phyloP scores from a whole-genome alignment of 164 flowering plant genomes.

The Kalanchoe fedtschenkoi region DNA sequence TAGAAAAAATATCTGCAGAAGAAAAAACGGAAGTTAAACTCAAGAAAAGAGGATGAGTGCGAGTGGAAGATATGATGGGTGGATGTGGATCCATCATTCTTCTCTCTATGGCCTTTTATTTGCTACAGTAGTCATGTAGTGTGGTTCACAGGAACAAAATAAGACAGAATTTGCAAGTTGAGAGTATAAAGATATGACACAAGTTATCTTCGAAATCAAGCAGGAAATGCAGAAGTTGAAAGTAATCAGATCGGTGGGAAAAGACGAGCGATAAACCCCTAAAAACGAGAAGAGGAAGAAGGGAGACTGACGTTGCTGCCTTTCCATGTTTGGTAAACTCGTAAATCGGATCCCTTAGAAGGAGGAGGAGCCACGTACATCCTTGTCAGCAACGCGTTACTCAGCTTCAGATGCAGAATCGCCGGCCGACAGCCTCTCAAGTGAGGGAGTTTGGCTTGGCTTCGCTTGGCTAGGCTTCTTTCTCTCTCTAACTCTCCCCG shows the following conservation, averaged over 20 bases:
- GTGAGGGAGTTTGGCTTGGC: too few species aligned
- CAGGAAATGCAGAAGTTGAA: neutral
- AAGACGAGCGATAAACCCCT: neutral
- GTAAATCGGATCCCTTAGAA: conserved; percentile 29
- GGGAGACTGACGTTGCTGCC: conserved; percentile 77
- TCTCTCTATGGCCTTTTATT: too few species aligned
- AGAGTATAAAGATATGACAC: neutral
- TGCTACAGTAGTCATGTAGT: too few species aligned
- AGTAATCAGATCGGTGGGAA: neutral
- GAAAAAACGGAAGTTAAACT: neutral
- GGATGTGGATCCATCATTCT: neutral
- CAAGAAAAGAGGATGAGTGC: neutral
- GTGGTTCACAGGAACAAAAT: too few species aligned
- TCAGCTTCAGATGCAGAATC: too few species aligned
- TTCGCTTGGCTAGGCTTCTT: too few species aligned
- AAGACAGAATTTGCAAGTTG: too few species aligned
- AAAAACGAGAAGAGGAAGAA: neutral
- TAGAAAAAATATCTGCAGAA: conserved; percentile 70
- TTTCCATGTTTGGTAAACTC: conserved; percentile 78
- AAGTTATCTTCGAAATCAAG: neutral
- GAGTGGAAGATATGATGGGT: neutral
- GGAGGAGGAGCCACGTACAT: conserved; percentile 84
- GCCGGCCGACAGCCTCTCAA: too few species aligned
- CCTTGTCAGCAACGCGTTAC: too few species aligned
- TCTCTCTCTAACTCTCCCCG: too few species aligned